Base-by-base conservation (phyloP, 2,329 filamentous ascomycete genomes). In the Xylariaceae sp. region DNA sequence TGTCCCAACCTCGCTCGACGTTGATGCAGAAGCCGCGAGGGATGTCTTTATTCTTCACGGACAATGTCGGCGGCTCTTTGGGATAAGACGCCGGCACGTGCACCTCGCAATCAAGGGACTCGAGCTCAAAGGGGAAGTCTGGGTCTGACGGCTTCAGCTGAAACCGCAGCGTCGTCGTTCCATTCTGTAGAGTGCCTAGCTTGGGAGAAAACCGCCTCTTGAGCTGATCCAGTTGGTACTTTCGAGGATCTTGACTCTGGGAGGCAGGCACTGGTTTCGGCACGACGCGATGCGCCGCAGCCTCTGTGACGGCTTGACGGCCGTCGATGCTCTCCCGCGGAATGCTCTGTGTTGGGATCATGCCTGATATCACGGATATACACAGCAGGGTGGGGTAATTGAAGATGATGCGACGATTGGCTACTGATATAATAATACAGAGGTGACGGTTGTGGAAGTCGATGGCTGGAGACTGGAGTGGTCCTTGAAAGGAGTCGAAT, bases 61-160 rank as follows among this genome's bases (percentile, higher is more conserved):
- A 71, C 37, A 92, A 65, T 12, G 64, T 66, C 26, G 85, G 79
- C 18, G 64, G 65, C 29, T 63, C 60, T 27, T 64, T 61, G 13
- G 85, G 85, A 59, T 85, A 90, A 13, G 61, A 62, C 8, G 55
- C 57, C 2, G 86, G 85, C 14, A 92, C 70, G 35, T 67, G 71
- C 26, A 92, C 64, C 30, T 77, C 69, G 57, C 84, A 89, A 28
- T 84, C 71, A 21, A 92, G 67, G 27, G 73, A 67, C 17, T 78
- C 72, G 55, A 90, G 67, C 45, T 88, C 83, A 59, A 86, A 90
- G 1, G 86, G 83, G 53, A 92, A 90, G 55, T 92, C 86, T 0
- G 86, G 86, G 56, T 92, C 86, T 5, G 85, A 88, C 4, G 86
- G 86, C 9, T 64, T 65, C 45, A 92, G 64, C 36, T 69, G 76